Conservation (phyloP, 805 yeast species). For the Zygosaccharomyces pseudorouxii region DNA sequence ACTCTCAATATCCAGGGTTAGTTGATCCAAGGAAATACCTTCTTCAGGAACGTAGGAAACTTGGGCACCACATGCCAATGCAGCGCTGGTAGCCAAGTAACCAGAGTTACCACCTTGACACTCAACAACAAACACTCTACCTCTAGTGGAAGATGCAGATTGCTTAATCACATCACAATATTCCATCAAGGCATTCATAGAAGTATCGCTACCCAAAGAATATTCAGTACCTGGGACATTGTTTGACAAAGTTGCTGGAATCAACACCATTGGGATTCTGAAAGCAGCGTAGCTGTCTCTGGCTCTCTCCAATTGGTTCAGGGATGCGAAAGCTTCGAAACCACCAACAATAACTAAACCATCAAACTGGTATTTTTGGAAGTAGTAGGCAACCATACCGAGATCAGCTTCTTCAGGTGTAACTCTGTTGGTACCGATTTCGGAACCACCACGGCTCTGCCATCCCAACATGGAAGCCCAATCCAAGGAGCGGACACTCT, state of each 20-base stretch:
- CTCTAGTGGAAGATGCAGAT: constrained; percentile 72
- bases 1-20: constrained; percentile 61
- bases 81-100: constrained; percentile 64
- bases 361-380: constrained; percentile 62
- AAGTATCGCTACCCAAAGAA: constrained; percentile 71
- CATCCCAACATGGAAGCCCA: constrained; percentile 74
- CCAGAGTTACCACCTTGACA: constrained; percentile 87
- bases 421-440: constrained; percentile 72
- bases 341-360: constrained; percentile 78
- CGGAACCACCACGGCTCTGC: constrained; percentile 74
- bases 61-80: constrained; percentile 66
- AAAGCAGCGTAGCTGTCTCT: constrained; percentile 62
- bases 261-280: constrained; percentile 69
- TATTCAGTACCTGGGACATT: constrained; percentile 82
- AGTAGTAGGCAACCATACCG: constrained; percentile 67
- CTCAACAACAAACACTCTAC: constrained; percentile 75
- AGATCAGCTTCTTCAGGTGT: constrained; percentile 62
- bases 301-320: constrained; percentile 59
- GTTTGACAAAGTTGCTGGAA: constrained; percentile 77
- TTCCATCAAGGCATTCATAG: constrained; percentile 62
- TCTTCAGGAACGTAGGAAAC: constrained; percentile 77
- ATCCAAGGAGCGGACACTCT: constrained; percentile 50
- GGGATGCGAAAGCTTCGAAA: constrained; percentile 71
- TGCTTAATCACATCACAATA: constrained; percentile 79
- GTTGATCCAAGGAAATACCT: constrained; percentile 52